Evolutionary conservation across 2,329 filamentous ascomycete genomes (phyloP).

Genomic region (Cryphonectria radicalis): DNA sequence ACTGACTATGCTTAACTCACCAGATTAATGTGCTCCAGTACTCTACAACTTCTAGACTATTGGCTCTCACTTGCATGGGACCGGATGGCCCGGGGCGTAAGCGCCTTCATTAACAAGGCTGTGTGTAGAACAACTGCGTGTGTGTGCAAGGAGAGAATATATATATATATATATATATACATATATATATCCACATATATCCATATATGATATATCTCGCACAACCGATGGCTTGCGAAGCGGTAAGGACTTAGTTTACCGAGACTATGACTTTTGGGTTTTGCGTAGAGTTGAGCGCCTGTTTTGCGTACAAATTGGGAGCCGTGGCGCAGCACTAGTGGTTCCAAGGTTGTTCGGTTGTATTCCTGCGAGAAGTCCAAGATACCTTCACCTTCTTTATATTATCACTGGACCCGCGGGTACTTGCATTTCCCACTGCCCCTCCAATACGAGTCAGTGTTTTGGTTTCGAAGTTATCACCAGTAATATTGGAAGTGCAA

Average conservation of each 20-base stretch:
- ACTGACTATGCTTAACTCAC: not conserved
- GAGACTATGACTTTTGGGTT: not conserved
- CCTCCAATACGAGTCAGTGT: not conserved
- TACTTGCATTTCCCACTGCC: not conserved
- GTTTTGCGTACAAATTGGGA: not conserved
- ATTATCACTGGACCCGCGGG: not conserved
- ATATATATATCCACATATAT: too few relatives aligned
- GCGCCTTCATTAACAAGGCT: not conserved
- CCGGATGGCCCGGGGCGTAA: not conserved
- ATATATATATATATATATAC: not conserved
- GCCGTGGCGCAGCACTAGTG: slow-evolving; percentile 6
- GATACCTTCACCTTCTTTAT: not conserved
- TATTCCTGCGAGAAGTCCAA: not conserved
- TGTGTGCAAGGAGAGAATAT: too few relatives aligned
- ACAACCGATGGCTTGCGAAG: not conserved
- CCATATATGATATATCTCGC: not conserved
- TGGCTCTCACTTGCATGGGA: not conserved
- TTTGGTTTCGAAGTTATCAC: not conserved
- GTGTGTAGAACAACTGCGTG: not conserved
- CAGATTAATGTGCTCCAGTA: not conserved
- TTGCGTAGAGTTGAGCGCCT: slow-evolving; percentile 3
- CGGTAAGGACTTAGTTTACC: not conserved
- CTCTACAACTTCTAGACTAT: not conserved
- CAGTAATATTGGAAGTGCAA: not conserved
- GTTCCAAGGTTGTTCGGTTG: not conserved